Conservation (phyloP, 164 flowering plant genomes). For the Nymphaea colorata region DNA sequence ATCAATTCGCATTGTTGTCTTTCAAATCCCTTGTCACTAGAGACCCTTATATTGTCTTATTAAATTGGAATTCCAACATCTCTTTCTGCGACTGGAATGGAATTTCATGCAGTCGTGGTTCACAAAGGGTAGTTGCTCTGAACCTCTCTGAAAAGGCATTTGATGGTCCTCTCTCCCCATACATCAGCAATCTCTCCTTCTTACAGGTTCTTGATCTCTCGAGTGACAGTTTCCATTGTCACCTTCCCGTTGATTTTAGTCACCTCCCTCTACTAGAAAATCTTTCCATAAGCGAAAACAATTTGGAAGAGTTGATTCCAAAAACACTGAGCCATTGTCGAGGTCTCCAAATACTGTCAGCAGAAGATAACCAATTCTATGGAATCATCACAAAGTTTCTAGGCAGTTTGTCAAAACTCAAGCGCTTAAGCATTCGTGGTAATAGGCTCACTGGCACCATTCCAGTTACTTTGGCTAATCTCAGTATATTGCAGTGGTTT, state of each 20-base stretch:
- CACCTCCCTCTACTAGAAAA: conserved; percentile 3
- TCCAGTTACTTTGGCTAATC: conserved; percentile 7
- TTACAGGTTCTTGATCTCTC: conserved; percentile 1
- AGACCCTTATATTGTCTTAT: conserved; percentile 12
- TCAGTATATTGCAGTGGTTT: conserved; percentile 1
- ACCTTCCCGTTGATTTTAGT: conserved; percentile 6
- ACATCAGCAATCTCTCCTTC: conserved; percentile 19
- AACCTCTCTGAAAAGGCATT: conserved; percentile 13
- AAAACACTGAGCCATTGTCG: conserved; percentile 5
- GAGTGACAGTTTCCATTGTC: conserved; percentile 13
- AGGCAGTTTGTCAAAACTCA: conserved; percentile 4
- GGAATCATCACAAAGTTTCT: conserved; percentile 8
- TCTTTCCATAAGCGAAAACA: conserved; percentile 5
- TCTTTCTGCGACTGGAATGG: conserved; percentile 24
- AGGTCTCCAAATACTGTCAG: conserved; percentile 1
- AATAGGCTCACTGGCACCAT: conserved; percentile 9
- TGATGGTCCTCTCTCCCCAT: conserved; percentile 13
- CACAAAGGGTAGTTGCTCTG: conserved; percentile 11
- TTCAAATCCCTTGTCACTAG: conserved; percentile 14
- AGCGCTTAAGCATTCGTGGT: conserved; percentile 3
- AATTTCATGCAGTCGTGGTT: conserved; percentile 12
- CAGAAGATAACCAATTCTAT: conserved; percentile 5
- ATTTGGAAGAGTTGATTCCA: conserved; percentile 8
- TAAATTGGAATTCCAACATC: conserved; percentile 12
- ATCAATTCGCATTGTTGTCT: conserved; percentile 18